phyloP scores from a whole-genome alignment of 345 rosid species.

The Sisymbrium altissimum region DNA sequence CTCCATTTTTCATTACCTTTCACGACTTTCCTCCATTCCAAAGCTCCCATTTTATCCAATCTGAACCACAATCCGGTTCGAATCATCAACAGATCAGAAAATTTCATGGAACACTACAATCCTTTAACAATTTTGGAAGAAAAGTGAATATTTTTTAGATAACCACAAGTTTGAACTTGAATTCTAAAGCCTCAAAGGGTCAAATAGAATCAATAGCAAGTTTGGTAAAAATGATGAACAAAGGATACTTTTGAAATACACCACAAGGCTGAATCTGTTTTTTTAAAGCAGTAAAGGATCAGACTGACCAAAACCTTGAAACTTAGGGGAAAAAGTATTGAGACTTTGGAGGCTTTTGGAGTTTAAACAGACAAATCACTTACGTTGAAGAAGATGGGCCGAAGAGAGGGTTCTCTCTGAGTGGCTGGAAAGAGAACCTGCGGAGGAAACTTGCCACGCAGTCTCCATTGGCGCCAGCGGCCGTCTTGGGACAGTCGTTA shows the following conservation, averaged over 20 bases:
- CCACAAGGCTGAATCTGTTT: slow-evolving; percentile 9
- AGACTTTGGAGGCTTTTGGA: background rate
- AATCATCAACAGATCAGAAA: background rate
- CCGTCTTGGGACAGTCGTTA: slow-evolving; percentile 78
- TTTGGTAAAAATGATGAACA: background rate
- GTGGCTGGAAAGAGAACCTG: slow-evolving; percentile 82
- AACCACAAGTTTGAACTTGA: background rate
- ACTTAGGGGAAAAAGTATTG: background rate
- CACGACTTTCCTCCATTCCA: slow-evolving; percentile 61
- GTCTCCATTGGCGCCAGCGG: slow-evolving; percentile 35
- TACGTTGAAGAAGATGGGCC: slow-evolving; percentile 92
- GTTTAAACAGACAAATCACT: background rate
- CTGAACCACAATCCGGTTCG: slow-evolving; percentile 33
- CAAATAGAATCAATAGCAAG: background rate
- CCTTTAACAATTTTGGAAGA: background rate
- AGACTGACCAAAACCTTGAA: background rate
- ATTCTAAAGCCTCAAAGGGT: background rate
- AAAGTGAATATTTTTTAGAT: no score
- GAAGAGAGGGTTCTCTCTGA: slow-evolving; percentile 77
- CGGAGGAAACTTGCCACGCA: slow-evolving; percentile 75
- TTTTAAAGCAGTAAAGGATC: background rate
- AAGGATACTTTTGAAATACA: background rate
- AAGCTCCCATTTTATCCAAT: slow-evolving; percentile 78
- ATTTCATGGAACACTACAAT: background rate
- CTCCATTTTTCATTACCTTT: slow-evolving; percentile 82